Evolutionary conservation across 164 flowering plant species (phyloP).

Genomic region (Brasenia schreberi): DNA sequence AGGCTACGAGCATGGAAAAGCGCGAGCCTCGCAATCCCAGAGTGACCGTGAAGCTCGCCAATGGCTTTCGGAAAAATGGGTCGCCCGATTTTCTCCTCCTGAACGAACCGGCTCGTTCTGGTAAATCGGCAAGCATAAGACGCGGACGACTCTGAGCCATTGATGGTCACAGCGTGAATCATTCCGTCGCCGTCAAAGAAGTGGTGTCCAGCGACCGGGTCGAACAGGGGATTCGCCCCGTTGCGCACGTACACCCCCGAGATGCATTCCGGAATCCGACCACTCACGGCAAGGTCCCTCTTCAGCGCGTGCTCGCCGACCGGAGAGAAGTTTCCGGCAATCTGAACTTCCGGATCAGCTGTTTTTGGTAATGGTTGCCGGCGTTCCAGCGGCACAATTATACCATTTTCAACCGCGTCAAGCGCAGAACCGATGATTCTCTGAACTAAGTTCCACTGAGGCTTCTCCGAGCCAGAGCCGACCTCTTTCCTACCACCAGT

Average conservation of each 20-base stretch:
- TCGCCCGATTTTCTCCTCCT: conserved; percentile 50
- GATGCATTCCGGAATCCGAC: conserved; percentile 52
- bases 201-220: conserved; percentile 77
- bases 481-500: background rate
- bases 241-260: conserved; percentile 69
- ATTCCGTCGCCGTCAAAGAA: conserved; percentile 94
- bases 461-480: background rate
- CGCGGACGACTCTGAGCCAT: conserved; percentile 22
- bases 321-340: conserved; percentile 76
- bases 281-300: conserved; percentile 32
- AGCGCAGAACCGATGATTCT: conserved; percentile 44
- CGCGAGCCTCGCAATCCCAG: conserved; percentile 62
- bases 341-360: conserved; percentile 64
- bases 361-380: conserved; percentile 61
- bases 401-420: conserved; percentile 33
- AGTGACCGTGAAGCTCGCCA: conserved; percentile 87
- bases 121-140: conserved; percentile 77
- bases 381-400: conserved; percentile 25
- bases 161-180: conserved; percentile 60
- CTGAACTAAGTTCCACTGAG: conserved; percentile 48
- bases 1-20: conserved; percentile 64
- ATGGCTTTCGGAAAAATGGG: conserved; percentile 86
- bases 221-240: conserved; percentile 81
- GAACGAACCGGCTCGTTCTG: conserved; percentile 47
- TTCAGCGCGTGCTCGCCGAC: conserved; percentile 56